Percentiles rank a stretch among this genome's conserved stretches.
Evolutionary conservation across 2,329 filamentous ascomycete genomes (phyloP).

Genomic region (Trichoderma koningii): DNA sequence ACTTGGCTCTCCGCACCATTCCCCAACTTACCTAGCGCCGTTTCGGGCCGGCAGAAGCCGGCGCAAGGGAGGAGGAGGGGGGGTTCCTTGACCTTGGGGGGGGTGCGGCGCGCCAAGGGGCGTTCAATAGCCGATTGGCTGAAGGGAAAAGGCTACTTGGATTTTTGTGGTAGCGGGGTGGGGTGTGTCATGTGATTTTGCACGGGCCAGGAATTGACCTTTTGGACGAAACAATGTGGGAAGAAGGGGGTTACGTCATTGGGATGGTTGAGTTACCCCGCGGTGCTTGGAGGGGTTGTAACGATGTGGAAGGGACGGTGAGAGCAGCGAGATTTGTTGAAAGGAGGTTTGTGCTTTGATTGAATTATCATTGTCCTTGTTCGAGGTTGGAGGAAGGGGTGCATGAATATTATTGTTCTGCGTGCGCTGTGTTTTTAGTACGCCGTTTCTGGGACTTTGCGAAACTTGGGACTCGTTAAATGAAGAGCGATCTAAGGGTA

Average conservation of each 20-base stretch:
- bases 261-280: slow-evolving; percentile 16
- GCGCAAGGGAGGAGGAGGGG: slow-evolving; percentile 2
- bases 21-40: slow-evolving; percentile 1
- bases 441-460: no score
- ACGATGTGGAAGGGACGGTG: not conserved
- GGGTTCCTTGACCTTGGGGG: not conserved
- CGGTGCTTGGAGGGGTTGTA: slow-evolving; percentile 24
- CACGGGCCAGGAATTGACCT: not conserved
- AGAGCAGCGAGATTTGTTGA: no score
- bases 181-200: slow-evolving; percentile 17
- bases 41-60: slow-evolving; percentile 28
- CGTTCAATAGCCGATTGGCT: slow-evolving; percentile 26
- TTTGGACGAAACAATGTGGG: not conserved
- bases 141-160: no score
- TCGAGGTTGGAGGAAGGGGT: not conserved
- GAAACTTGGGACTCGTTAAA: not conserved
- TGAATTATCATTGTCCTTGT: not conserved
- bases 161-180: not conserved
- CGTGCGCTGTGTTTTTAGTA: no score
- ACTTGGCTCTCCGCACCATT: slow-evolving; percentile 24
- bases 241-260: not conserved
- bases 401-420: no score
- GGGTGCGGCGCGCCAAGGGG: not conserved
- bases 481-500: no score
- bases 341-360: not conserved